Evolutionary conservation across 2,329 filamentous ascomycete genomes (phyloP).

Genomic region (Botrytis squamosa): DNA sequence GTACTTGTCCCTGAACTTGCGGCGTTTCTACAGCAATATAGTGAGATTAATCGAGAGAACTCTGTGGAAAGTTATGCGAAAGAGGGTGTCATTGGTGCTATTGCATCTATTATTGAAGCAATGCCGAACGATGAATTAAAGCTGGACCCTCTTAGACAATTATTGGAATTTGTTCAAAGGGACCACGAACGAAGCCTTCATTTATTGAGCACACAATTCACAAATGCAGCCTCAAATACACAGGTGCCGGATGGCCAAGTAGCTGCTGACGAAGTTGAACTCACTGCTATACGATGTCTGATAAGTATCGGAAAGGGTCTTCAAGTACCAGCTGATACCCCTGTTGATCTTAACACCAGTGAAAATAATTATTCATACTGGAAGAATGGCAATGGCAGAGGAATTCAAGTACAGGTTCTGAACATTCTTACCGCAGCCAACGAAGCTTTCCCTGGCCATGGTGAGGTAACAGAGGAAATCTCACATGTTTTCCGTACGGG

Average conservation of each 20-base stretch:
- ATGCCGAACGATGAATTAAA: conserved; percentile 58
- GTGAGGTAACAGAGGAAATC: conserved; percentile 69
- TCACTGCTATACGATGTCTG: conserved; percentile 62
- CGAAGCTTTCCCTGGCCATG: conserved; percentile 56
- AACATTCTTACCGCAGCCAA: conserved; percentile 50
- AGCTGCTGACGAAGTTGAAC: conserved; percentile 40
- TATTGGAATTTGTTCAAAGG: conserved; percentile 60
- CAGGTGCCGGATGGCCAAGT: not conserved
- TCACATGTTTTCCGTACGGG: conserved; percentile 72
- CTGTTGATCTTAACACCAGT: conserved; percentile 64
- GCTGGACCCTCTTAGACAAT: conserved; percentile 52
- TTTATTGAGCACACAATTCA: conserved; percentile 21
- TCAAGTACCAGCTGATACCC: conserved; percentile 64
- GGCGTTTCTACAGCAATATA: conserved; percentile 71
- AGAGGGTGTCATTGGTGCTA: conserved; percentile 70
- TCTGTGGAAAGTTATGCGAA: conserved; percentile 67
- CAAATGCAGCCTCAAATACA: not conserved
- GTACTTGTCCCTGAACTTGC: conserved; percentile 65
- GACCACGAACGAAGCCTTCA: conserved; percentile 53
- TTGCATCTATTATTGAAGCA: conserved; percentile 74
- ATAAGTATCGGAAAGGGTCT: conserved; percentile 69
- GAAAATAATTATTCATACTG: conserved; percentile 45
- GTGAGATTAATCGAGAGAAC: conserved; percentile 57
- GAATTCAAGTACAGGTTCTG: conserved; percentile 52
- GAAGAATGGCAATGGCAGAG: conserved; percentile 48